phyloP scores from a whole-genome alignment of 2,329 filamentous ascomycete species.

The Ophiocordyceps camponoti-leonardi region DNA sequence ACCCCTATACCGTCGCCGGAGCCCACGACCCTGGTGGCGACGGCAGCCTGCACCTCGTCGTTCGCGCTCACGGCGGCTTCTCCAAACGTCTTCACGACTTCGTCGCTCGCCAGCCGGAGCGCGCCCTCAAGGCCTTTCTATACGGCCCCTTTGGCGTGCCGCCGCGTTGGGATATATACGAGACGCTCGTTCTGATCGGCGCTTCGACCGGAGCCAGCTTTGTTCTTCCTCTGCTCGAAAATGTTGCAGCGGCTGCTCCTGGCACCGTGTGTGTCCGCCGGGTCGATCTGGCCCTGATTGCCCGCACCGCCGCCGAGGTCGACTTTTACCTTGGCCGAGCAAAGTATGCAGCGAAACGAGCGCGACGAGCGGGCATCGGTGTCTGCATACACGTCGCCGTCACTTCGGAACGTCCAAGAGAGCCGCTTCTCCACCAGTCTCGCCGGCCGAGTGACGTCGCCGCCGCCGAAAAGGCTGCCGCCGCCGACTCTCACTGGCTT shows the following conservation, averaged over 20 bases:
- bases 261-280: conserved; percentile 29
- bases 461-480: neutral
- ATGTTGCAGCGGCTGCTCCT: conserved; percentile 24
- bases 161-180: conserved; percentile 38
- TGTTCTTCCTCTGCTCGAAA: conserved; percentile 40
- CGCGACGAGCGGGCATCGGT: conserved; percentile 25
- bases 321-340: conserved; percentile 34
- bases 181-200: conserved; percentile 41
- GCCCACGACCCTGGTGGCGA: conserved; percentile 36
- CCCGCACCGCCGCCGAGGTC: conserved; percentile 33
- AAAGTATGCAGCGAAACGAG: conserved; percentile 24
- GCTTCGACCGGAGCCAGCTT: conserved; percentile 48
- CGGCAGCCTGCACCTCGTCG: conserved; percentile 36
- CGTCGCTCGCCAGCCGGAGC: conserved; percentile 19
- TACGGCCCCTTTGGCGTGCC: conserved; percentile 39
- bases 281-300: conserved; percentile 34
- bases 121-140: conserved; percentile 24
- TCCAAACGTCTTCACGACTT: conserved; percentile 33
- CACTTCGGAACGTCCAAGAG: conserved; percentile 17
- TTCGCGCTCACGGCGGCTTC: conserved; percentile 38
- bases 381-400: conserved; percentile 36
- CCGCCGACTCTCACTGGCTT: neutral
- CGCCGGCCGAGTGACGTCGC: neutral
- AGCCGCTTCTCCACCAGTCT: neutral
- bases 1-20: conserved; percentile 45